phyloP scores from a whole-genome alignment of 1,284 basidiomycete species.

The Ustilago bromivora region DNA sequence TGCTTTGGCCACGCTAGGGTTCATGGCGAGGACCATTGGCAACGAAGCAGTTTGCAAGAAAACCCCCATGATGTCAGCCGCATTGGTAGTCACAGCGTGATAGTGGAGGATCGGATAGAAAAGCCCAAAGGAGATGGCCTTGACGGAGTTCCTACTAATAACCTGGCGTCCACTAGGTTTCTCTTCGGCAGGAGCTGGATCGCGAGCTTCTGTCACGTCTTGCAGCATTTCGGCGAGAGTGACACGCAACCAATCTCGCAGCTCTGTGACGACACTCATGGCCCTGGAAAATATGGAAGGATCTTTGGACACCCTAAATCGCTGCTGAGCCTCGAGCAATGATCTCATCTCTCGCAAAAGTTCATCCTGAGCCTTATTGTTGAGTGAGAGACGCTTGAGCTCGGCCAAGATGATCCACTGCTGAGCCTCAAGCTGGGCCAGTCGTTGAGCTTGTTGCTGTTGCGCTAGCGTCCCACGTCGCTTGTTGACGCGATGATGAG shows the following conservation, averaged over 20 bases:
- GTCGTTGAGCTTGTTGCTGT: background rate
- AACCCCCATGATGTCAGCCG: background rate
- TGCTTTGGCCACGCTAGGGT: slow-evolving; percentile 10
- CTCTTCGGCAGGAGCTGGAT: background rate
- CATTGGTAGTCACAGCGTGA: background rate
- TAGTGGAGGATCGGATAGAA: background rate
- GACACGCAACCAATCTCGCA: background rate
- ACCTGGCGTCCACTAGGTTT: background rate
- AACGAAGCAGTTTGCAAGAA: slow-evolving; percentile 27
- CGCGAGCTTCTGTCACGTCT: slow-evolving; percentile 1
- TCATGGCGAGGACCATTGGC: slow-evolving; percentile 26
- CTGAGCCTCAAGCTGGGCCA: background rate
- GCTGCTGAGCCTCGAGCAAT: background rate
- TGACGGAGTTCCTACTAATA: background rate
- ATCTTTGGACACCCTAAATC: background rate
- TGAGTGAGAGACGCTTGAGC: background rate
- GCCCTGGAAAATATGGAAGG: background rate
- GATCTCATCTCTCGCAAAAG: background rate
- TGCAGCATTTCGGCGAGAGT: background rate
- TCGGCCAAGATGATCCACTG: background rate
- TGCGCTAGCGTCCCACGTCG: background rate
- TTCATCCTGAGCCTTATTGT: background rate
- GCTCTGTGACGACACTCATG: background rate
- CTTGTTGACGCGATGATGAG: background rate
- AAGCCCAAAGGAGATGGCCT: background rate